A percentile compares a stretch with the other conserved stretches of the same genome.
Evolutionary conservation across 2,329 filamentous ascomycete species (phyloP).

Genomic region (Ophidiomyces ophidiicola): DNA sequence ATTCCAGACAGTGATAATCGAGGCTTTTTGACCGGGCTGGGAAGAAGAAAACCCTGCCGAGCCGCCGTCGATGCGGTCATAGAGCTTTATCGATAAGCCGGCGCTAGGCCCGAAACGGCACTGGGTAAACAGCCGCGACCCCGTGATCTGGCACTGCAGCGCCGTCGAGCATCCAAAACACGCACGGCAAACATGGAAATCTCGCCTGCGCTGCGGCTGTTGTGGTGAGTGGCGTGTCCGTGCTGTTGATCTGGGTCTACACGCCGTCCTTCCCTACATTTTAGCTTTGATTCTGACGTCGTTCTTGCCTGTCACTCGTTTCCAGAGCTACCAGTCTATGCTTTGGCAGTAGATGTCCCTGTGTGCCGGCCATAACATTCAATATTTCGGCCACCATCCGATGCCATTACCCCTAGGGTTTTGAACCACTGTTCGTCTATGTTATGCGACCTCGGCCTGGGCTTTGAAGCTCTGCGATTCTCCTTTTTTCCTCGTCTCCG

Average conservation of each 20-base stretch:
- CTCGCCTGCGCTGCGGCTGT: too few species aligned
- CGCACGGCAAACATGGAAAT: too few species aligned
- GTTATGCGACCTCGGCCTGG: background rate
- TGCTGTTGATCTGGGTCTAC: background rate
- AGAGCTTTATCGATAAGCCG: conserved; percentile 30
- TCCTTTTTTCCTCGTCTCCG: conserved; percentile 1
- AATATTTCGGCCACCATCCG: background rate
- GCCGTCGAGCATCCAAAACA: too few species aligned
- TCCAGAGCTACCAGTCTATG: background rate
- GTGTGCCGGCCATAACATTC: background rate
- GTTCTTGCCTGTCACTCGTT: conserved; percentile 3
- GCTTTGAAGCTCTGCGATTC: background rate
- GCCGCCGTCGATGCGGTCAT: background rate
- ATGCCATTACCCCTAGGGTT: background rate
- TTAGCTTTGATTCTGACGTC: background rate
- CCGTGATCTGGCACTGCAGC: too few species aligned
- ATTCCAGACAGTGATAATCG: too few species aligned
- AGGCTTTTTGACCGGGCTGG: too few species aligned
- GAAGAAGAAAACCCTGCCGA: background rate
- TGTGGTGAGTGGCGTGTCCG: too few species aligned
- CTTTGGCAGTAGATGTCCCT: background rate
- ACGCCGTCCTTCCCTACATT: background rate
- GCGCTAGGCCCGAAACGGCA: conserved; percentile 27
- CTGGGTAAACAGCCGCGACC: conserved; percentile 26
- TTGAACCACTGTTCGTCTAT: conserved; percentile 2